A percentile compares a stretch with the other conserved stretches of the same genome.
phyloP scores from a whole-genome alignment of 768 basidiomycete species.

The Leucocoprinus leucothites region DNA sequence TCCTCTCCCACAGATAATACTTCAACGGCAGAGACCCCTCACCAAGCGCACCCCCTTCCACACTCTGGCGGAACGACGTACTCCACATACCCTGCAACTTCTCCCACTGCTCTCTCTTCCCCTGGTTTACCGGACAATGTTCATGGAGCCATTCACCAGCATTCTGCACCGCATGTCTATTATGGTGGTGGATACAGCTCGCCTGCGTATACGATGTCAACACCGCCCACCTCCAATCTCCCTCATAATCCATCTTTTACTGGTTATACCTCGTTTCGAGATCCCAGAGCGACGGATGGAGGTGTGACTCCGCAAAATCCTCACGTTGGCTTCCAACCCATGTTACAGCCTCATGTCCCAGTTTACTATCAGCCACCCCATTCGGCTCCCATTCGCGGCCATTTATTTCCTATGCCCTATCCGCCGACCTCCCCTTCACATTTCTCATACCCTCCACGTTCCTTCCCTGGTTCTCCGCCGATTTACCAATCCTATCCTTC shows the following conservation, averaged over 20 bases:
- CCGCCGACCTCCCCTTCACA: slow-evolving; percentile 28
- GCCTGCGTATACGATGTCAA: slow-evolving; percentile 39
- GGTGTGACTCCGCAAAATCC: slow-evolving; percentile 37
- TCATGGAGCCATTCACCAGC: slow-evolving; percentile 21
- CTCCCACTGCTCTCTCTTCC: slow-evolving; percentile 4
- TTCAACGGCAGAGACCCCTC: background rate
- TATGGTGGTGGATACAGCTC: slow-evolving; percentile 39
- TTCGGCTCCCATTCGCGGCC: slow-evolving; percentile 22
- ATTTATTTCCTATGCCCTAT: slow-evolving; percentile 30
- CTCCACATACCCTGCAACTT: background rate
- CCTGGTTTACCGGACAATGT: slow-evolving; percentile 19
- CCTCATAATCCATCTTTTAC: slow-evolving; percentile 31
- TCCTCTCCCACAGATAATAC: background rate
- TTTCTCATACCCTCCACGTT: slow-evolving; percentile 29
- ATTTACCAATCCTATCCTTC: slow-evolving; percentile 28
- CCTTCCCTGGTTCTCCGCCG: slow-evolving; percentile 30
- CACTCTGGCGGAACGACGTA: background rate
- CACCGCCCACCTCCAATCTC: slow-evolving; percentile 35
- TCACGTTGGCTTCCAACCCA: slow-evolving; percentile 38
- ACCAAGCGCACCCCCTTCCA: background rate
- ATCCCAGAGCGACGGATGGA: slow-evolving; percentile 30
- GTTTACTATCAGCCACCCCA: slow-evolving; percentile 31
- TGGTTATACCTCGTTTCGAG: slow-evolving; percentile 32
- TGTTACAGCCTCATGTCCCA: slow-evolving; percentile 35
- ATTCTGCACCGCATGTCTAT: slow-evolving; percentile 26